Base-by-base conservation (phyloP, 78 protist genomes). In the Fonticula alba region DNA sequence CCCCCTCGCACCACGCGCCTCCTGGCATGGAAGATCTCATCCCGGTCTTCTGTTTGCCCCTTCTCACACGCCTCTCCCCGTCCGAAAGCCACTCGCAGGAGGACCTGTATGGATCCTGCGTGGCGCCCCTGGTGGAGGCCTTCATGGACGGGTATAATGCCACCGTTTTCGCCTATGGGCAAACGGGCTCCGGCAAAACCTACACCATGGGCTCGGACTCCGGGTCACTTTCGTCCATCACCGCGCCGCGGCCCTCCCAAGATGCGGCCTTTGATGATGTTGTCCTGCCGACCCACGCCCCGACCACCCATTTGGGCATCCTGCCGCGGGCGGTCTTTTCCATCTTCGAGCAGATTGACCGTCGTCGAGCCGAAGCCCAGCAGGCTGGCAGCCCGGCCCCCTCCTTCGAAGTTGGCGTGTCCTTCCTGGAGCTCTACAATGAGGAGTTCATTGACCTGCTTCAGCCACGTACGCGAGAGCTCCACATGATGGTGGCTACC, bases 401-500 rank as follows among this genome's bases (percentile, higher is more conserved):
- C 10, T 15, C 17, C 14, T 38, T 26, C 49, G 7, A 17, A 6
- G 35, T 71, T 24, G 13, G 11, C 4, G 73, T 62, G 0, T 53
- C 75, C 11, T 72, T 80, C 41, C 27, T 80, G 15, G 85, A 80
- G 52, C 64, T 80, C 17, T 71, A 75, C 75, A 64, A 69, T 51
- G 75, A 68, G 31, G 69, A 68, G 33, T 1, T 41, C 1, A 27
- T 41, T 10, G 76, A 71, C 59, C 53, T 71, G 27, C 61, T 71
- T 2, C 62, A 49, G 3, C n/a, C 46, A 17, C 9, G 17, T 15
- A 9, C 10, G 24, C 32, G 35, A 6, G 56, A 51, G 56, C 20
- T 2, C 56, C 3, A 47, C n/a, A n/a, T n/a, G n/a, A n/a, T n/a
- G n/a, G n/a, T n/a, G n/a, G n/a, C n/a, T 11, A 41, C 47, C 24